Percentiles rank a stretch among this genome's conserved stretches.
phyloP scores from a whole-genome alignment of 176 grass and related monocot species.

The Hordeum vulgare region MorexV3_pseudomolecules_assembly NC_058519.1:201251833-201252332 shows the following conservation, averaged over 20 bases:
- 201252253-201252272: background rate
- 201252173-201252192: constrained; percentile 54
- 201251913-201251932: constrained; percentile 24
- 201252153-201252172: constrained; percentile 60
- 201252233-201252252: background rate
- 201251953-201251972: constrained; percentile 24
- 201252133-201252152: constrained; percentile 35
- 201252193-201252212: constrained; percentile 14
- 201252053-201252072: constrained; percentile 35
- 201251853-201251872: constrained; percentile 54
- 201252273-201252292: no score
- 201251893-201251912: constrained; percentile 29
- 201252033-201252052: constrained; percentile 38
- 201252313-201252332: no score
- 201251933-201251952: background rate
- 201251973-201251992: constrained; percentile 43
- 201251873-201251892: constrained; percentile 32
- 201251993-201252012: background rate
- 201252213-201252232: constrained; percentile 41
- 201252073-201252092: constrained; percentile 36
- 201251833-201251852: constrained; percentile 39
- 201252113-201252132: constrained; percentile 47
- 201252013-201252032: constrained; percentile 29
- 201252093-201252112: constrained; percentile 8
- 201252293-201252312: no score